These are phyloP conservation scores for Arthroderma sp. DNA, from an alignment of 2,329 filamentous ascomycete genomes.

Conservation along the genomic window DNA sequence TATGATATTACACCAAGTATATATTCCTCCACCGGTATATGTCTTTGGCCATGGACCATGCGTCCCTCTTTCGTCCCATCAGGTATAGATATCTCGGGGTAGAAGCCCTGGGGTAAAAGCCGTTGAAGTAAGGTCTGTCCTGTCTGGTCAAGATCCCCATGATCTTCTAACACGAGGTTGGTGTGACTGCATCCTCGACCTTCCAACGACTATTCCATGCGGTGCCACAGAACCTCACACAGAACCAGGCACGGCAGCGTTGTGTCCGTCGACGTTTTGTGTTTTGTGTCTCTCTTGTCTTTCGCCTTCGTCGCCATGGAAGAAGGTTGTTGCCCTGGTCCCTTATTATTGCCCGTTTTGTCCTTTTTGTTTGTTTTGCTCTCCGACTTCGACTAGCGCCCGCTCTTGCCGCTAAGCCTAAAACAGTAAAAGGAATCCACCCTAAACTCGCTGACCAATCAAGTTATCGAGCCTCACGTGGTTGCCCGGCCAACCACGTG, in stretches of 20 bases:
- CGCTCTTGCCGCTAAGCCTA: not conserved
- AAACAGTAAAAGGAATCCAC: not conserved
- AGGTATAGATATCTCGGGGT: too few relatives aligned
- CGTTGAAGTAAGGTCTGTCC: too few relatives aligned
- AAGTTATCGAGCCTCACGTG: not conserved
- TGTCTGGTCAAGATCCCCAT: too few relatives aligned
- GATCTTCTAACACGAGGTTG: not conserved
- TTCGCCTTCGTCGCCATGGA: not conserved
- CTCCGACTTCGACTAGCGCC: not conserved
- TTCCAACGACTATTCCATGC: not conserved
- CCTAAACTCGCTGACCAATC: not conserved
- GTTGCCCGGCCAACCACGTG: constrained; percentile 17
- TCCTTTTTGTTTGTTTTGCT: not conserved
- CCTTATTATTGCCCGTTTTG: too few relatives aligned
- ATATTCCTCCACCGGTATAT: not conserved
- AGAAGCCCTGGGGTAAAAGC: too few relatives aligned
- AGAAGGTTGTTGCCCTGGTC: not conserved
- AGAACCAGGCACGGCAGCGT: not conserved
- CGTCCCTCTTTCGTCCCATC: not conserved
- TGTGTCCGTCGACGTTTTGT: not conserved
- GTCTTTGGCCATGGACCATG: not conserved
- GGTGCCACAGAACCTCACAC: not conserved
- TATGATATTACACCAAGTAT: not conserved
- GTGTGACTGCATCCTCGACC: not conserved
- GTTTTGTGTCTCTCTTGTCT: not conserved